Evolutionary conservation across 202 grass and related monocot genomes (phyloP).

Genomic region (Zizania palustris): DNA sequence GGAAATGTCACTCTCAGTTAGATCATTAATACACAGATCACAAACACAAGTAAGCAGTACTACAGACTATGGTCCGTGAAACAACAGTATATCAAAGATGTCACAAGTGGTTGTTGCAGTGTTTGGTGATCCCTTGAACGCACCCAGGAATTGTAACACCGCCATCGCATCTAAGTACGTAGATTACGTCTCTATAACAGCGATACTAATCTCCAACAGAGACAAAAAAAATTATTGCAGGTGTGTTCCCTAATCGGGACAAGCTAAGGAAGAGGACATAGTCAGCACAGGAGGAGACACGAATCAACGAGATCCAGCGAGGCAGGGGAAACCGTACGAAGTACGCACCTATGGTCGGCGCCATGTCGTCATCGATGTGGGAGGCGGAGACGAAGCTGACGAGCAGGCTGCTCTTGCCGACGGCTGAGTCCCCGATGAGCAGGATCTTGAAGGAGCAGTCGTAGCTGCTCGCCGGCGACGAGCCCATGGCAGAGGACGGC

Average conservation of each 20-base stretch:
- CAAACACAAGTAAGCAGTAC: not conserved
- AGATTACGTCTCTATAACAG: conserved; percentile 1
- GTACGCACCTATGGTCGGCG: conserved; percentile 67
- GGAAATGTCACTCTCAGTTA: not conserved
- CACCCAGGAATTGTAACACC: not conserved
- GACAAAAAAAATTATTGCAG: conserved; percentile 12
- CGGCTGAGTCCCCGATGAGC: conserved; percentile 76
- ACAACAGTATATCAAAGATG: conserved; percentile 1
- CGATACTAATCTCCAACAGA: no score
- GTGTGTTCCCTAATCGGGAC: not conserved
- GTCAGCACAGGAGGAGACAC: not conserved
- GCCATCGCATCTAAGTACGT: not conserved
- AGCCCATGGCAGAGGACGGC: conserved; percentile 35
- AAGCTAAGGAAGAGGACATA: not conserved
- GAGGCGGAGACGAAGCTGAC: conserved; percentile 78
- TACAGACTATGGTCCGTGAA: not conserved
- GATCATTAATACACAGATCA: not conserved
- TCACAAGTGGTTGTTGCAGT: not conserved
- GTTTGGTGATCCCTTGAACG: conserved; percentile 6
- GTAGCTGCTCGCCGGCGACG: conserved; percentile 55
- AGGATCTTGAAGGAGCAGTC: conserved; percentile 81
- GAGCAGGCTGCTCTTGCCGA: conserved; percentile 85
- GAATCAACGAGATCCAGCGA: conserved; percentile 40
- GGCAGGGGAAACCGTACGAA: no score
- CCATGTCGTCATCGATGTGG: conserved; percentile 57